A percentile compares a stretch with the other conserved stretches of the same genome.
Evolutionary conservation across 1,284 basidiomycete species (phyloP).

Genomic region (Flammula alnicola): DNA sequence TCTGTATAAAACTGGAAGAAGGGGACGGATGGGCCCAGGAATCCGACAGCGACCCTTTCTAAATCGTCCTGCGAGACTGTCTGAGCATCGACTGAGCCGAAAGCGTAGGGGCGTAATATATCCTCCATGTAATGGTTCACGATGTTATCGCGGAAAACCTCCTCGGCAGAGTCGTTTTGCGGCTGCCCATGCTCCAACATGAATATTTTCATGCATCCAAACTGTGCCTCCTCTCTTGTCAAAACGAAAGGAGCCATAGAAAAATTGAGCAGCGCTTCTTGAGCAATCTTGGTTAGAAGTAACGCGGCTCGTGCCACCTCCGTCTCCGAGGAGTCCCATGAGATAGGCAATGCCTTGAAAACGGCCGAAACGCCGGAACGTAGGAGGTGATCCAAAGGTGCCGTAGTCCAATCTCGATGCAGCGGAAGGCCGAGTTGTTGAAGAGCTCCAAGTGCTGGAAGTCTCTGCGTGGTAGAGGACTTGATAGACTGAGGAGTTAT

Average conservation of each 20-base stretch:
- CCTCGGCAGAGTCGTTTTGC: conserved; percentile 56
- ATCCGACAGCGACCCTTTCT: conserved; percentile 62
- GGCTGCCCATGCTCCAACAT: conserved; percentile 87
- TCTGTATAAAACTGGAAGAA: conserved; percentile 97
- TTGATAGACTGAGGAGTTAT: conserved; percentile 58
- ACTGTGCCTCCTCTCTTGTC: conserved; percentile 60
- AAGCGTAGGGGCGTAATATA: conserved; percentile 61
- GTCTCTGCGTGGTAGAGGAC: conserved; percentile 55
- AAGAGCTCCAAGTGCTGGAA: conserved; percentile 45
- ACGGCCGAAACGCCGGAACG: conserved; percentile 78
- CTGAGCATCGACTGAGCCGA: conserved; percentile 29
- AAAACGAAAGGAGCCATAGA: conserved; percentile 47
- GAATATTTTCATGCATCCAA: conserved; percentile 91
- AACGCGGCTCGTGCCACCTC: conserved; percentile 78
- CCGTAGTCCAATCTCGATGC: conserved; percentile 71
- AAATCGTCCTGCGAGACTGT: conserved; percentile 41
- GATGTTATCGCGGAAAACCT: conserved; percentile 71
- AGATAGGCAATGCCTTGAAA: conserved; percentile 67
- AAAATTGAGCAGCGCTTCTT: conserved; percentile 47
- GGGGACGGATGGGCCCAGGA: conserved; percentile 71
- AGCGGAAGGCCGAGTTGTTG: conserved; percentile 64
- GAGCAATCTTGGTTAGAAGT: conserved; percentile 53
- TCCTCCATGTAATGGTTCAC: conserved; percentile 65
- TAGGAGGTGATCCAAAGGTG: conserved; percentile 82
- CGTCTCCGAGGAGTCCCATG: conserved; percentile 83